phyloP scores from a whole-genome alignment of 2,329 filamentous ascomycete genomes.

The Sclerotinia borealis region DNA sequence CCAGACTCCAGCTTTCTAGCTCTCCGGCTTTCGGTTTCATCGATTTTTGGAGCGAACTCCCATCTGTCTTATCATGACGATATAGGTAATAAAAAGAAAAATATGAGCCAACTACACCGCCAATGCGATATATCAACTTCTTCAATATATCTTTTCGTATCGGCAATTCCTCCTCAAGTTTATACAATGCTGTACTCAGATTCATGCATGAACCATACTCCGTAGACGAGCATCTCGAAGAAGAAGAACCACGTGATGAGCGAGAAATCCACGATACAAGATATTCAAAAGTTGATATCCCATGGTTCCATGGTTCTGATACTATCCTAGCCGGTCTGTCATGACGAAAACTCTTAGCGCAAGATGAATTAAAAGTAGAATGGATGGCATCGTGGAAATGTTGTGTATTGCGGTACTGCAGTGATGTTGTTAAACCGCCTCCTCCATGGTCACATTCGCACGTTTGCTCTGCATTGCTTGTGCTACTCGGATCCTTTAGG shows the following conservation, averaged over 20 bases:
- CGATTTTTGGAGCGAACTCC: not conserved
- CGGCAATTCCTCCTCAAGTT: not conserved
- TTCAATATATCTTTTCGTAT: not conserved
- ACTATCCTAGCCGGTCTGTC: not conserved
- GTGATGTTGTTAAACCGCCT: not conserved
- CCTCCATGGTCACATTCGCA: not conserved
- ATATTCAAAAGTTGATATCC: not conserved
- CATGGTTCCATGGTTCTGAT: not conserved
- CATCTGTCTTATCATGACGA: not conserved
- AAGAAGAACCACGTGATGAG: not conserved
- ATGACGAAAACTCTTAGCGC: not conserved
- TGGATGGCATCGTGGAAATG: not conserved
- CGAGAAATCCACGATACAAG: not conserved
- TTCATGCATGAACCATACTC: constrained; percentile 7
- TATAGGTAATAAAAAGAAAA: not conserved
- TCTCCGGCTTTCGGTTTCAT: not conserved
- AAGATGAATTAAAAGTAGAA: not conserved
- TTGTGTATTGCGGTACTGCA: not conserved
- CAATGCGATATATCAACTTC: not conserved
- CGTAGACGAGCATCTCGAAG: not conserved
- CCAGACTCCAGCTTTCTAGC: too few relatives aligned
- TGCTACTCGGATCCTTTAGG: not conserved
- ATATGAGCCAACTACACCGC: not conserved
- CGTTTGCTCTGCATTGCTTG: not conserved
- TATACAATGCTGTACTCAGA: not conserved